Percentiles rank a stretch among this genome's conserved stretches.
These are phyloP conservation scores for Solanum clarkiae DNA, from an alignment of 257 asterid genomes.

Conservation along the genomic window DNA sequence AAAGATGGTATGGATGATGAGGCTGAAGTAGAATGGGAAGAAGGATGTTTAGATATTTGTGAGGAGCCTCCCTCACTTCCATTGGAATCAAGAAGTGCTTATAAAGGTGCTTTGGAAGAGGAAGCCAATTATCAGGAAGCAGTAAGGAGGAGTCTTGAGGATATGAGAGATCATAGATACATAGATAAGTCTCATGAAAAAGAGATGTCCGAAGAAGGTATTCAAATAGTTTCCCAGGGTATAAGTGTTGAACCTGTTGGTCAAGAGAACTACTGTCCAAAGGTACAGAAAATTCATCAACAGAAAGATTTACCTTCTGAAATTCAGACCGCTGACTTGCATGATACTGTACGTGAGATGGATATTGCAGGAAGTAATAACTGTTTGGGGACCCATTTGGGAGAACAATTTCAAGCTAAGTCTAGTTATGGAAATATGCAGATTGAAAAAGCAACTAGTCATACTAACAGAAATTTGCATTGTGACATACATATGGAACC, in stretches of 20 bases:
- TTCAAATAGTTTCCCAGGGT: constrained; percentile 9
- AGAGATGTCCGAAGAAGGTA: constrained; percentile 7
- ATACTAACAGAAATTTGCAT: constrained; percentile 3
- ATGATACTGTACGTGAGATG: not conserved
- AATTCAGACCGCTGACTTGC: not conserved
- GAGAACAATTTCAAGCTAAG: not conserved
- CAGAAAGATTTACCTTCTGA: constrained; percentile 7
- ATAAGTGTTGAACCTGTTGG: not conserved
- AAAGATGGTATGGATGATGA: constrained; percentile 33
- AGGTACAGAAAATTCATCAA: constrained; percentile 2
- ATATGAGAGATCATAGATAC: constrained; percentile 13
- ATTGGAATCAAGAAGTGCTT: constrained; percentile 17
- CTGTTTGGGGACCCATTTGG: not conserved
- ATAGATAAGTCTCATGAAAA: constrained; percentile 10
- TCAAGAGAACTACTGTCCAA: constrained; percentile 18
- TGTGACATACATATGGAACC: constrained; percentile 11
- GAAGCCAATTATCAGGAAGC: constrained; percentile 72
- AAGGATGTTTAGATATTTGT: constrained; percentile 35
- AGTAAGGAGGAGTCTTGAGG: constrained; percentile 60
- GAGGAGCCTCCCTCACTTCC: constrained; percentile 22
- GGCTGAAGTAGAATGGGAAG: constrained; percentile 80
- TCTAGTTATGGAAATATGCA: constrained; percentile 1
- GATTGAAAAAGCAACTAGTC: not conserved
- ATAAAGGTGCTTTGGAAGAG: constrained; percentile 57
- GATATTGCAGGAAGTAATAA: not conserved